Conservation (phyloP, 164 flowering plant species). For the Magnolia officinalis region DNA sequence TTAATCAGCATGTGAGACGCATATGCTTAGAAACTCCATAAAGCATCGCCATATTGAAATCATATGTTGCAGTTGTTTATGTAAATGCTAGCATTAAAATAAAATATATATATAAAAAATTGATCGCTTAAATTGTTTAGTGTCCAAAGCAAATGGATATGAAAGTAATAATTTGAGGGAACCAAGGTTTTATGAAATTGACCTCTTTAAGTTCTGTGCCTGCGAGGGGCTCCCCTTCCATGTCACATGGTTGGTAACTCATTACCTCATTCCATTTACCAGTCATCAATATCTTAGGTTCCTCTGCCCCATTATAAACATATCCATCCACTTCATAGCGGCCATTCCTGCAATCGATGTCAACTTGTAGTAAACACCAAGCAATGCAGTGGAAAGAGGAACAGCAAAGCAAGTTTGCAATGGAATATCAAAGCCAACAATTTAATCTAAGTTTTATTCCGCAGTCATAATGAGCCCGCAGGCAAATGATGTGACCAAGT, state of each 20-base stretch:
- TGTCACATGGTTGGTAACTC: slow-evolving; percentile 80
- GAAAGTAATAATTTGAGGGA: neutral
- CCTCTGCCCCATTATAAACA: slow-evolving; percentile 69
- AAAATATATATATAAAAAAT: too few species aligned
- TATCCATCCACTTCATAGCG: slow-evolving; percentile 93
- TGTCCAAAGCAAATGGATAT: too few species aligned
- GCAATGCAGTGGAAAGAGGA: neutral
- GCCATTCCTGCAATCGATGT: slow-evolving; percentile 52
- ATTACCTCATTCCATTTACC: slow-evolving; percentile 85
- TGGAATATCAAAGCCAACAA: neutral
- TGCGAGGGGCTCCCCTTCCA: slow-evolving; percentile 79
- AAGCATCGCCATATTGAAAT: too few species aligned
- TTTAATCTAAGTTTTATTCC: neutral
- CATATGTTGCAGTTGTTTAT: too few species aligned
- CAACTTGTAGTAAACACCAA: neutral
- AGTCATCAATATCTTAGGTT: slow-evolving; percentile 82
- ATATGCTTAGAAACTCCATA: too few species aligned
- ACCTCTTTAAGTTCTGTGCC: slow-evolving; percentile 86
- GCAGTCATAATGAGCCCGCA: neutral
- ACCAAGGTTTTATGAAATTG: neutral
- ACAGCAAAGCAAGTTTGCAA: neutral
- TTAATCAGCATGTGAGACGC: too few species aligned
- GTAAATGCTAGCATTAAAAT: too few species aligned
- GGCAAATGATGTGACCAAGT: neutral
- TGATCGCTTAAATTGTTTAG: too few species aligned